Evolutionary conservation across 192 early-diverging fungal genomes (phyloP).

Genomic region (Rhizophagus sp.): DNA sequence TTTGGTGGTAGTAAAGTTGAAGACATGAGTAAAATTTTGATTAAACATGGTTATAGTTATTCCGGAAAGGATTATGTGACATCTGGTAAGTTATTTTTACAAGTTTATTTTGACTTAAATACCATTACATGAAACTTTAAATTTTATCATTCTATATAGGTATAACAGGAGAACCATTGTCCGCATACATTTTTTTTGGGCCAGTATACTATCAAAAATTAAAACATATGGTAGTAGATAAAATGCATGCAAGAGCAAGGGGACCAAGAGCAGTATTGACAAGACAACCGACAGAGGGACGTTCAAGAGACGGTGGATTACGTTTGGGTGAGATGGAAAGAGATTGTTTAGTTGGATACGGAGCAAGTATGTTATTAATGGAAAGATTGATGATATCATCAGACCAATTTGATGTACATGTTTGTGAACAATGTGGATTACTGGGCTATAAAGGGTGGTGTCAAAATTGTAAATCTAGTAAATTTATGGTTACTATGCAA

Average conservation of each 20-base stretch:
- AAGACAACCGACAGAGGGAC: slow-evolving; percentile 96
- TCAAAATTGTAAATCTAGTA: slow-evolving; percentile 85
- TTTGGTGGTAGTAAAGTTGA: slow-evolving; percentile 96
- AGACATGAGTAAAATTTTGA: slow-evolving; percentile 91
- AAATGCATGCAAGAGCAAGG: slow-evolving; percentile 95
- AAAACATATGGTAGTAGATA: slow-evolving; percentile 99
- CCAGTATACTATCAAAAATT: slow-evolving; percentile 97
- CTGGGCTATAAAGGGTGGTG: slow-evolving; percentile 92
- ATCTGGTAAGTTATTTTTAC: slow-evolving; percentile 53
- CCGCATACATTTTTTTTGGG: slow-evolving; percentile 96
- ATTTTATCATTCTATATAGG: slow-evolving; percentile 30
- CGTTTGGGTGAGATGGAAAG: slow-evolving; percentile 99
- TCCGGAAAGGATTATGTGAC: slow-evolving; percentile 97
- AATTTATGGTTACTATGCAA: slow-evolving; percentile 86
- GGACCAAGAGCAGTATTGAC: slow-evolving; percentile 92
- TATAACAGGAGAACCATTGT: slow-evolving; percentile 86
- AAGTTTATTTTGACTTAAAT: background rate
- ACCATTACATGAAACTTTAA: background rate
- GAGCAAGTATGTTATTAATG: slow-evolving; percentile 88
- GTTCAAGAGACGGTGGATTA: slow-evolving; percentile 94
- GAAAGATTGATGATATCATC: slow-evolving; percentile 92
- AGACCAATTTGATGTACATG: slow-evolving; percentile 91
- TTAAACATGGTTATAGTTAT: slow-evolving; percentile 93
- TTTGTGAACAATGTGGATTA: slow-evolving; percentile 89
- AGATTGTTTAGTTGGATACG: slow-evolving; percentile 97